Conservation (phyloP, 1,284 basidiomycete genomes). For the Ceratobasidium sp. region DNA sequence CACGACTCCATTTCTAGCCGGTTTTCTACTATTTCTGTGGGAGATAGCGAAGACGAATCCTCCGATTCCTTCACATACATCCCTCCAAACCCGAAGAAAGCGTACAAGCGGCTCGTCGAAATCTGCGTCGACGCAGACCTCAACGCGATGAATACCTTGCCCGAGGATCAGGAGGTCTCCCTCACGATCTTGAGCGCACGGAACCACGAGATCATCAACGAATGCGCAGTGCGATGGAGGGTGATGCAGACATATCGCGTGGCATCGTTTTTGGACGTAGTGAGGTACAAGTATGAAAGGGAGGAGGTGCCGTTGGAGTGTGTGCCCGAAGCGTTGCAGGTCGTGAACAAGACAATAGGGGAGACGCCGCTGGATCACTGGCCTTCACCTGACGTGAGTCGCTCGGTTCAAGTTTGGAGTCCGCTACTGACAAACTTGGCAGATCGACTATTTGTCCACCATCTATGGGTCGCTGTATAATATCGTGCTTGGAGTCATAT, state of each 20-base stretch:
- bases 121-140: constrained; percentile 87
- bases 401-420: constrained; percentile 30
- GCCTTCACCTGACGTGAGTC: constrained; percentile 81
- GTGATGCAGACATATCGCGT: constrained; percentile 82
- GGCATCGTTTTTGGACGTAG: constrained; percentile 86
- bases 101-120: constrained; percentile 86
- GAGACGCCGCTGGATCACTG: constrained; percentile 80
- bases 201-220: constrained; percentile 86
- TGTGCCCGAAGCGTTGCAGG: constrained; percentile 86
- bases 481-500: constrained; percentile 85
- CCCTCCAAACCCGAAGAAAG: constrained; percentile 86
- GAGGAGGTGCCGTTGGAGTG: constrained; percentile 95
- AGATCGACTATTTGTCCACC: constrained; percentile 73
- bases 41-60: constrained; percentile 73
- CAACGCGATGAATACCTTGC: constrained; percentile 88
- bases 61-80: constrained; percentile 88
- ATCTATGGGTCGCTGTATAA: constrained; percentile 83
- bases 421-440: constrained; percentile 5
- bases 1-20: constrained; percentile 73
- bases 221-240: constrained; percentile 91
- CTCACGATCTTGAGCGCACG: constrained; percentile 87
- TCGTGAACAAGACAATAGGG: constrained; percentile 73
- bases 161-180: constrained; percentile 96
- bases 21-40: constrained; percentile 63
- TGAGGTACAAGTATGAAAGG: constrained; percentile 87